Evolutionary conservation across 768 basidiomycete species (phyloP), one percentile per base, ranked within the genome.

Genomic region (Exsudoporus frostii): DNA sequence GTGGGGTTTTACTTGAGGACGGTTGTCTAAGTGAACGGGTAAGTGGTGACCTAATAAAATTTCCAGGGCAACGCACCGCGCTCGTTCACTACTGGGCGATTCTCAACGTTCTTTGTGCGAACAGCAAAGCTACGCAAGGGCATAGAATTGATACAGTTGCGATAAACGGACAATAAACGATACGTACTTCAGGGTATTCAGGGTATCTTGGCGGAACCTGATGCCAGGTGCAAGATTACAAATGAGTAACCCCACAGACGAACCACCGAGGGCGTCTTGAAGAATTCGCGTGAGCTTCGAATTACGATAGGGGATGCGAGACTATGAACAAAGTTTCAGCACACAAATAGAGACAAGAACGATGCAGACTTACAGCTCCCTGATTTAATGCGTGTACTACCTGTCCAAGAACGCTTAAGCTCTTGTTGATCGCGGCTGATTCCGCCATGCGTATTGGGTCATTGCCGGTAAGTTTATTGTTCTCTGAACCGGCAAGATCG

Each of bases 401-500:
- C 69, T 91, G 90, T 2, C 91, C 90, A 4, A 96, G 79, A 9
- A 88, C 88, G 55, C 90, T 89, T 43, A 96, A 70, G 7, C 88
- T 90, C 66, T 89, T 92, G 72, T 96, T 96, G 66, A 96, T 96
- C 17, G 92, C 91, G 3, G 88, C 73, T 4, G 88, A 89, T 71
- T 96, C 93, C 3, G 85, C 83, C 86, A 94, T 92, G 2, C 93
- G 83, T n/a, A 81, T 83, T 1, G 83, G 74, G 65, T 94, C 88
- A 59, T 93, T 94, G 5, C 92, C 92, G 5, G 93, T 93, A 25
- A 88, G 76, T 77, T 90, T 94, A 68, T 93, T 94, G 63, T 93
- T 93, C 72, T 95, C 92, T 0, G 89, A 92, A 25, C 92, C 92
- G 17, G 92, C 92, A 25, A 95, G 79, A 71, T 95, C 92, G 11